These are phyloP conservation scores for Jaltomata sinuosa DNA, from an alignment of 257 asterid species.

Conservation along the genomic window DNA sequence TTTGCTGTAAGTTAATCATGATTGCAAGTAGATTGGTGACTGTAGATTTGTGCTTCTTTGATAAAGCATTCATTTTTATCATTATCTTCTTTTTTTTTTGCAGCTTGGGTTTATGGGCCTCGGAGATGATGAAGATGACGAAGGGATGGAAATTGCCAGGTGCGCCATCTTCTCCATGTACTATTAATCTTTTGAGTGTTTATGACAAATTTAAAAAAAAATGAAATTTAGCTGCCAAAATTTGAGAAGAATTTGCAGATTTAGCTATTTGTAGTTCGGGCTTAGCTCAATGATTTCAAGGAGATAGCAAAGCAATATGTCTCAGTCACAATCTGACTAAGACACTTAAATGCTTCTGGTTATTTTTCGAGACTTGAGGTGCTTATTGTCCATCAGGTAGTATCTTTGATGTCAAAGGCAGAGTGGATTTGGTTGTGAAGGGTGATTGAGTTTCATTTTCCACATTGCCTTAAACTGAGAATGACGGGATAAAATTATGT, in stretches of 20 bases:
- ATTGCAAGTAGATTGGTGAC: neutral
- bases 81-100: constrained; percentile 5
- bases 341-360: neutral
- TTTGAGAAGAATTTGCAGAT: neutral
- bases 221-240: neutral
- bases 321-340: neutral
- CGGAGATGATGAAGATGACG: constrained; percentile 37
- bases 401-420: neutral
- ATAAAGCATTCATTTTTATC: neutral
- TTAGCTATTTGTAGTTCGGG: neutral
- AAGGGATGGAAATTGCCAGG: no score
- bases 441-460: neutral
- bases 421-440: neutral
- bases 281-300: neutral
- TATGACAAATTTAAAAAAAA: neutral
- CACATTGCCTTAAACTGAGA: neutral
- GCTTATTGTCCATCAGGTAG: neutral
- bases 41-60: constrained; percentile 5
- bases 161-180: no score
- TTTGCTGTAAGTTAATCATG: neutral
- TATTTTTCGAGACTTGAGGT: neutral
- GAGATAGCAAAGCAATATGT: neutral
- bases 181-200: no score
- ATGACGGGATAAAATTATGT: neutral
- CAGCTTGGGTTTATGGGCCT: constrained; percentile 69